Evolutionary conservation across 306 rosid genomes (phyloP), one percentile per base, ranked within the genome.

Genomic region (Hippophae gyantsensis): DNA sequence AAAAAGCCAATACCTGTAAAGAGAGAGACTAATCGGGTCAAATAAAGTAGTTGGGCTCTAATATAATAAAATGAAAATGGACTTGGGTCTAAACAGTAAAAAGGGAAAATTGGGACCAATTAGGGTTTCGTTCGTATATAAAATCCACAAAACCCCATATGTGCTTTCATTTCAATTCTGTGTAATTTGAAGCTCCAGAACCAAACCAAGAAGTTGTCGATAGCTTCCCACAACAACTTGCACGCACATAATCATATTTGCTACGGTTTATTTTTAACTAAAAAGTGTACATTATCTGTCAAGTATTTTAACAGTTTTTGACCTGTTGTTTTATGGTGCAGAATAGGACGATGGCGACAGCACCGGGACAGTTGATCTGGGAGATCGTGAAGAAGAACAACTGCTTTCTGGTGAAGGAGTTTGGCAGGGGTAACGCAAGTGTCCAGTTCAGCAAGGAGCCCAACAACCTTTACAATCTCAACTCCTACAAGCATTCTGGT

Each of bases 321-420:
- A 77, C 71, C 61, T 67, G 26, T 6, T 50, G 10, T 13, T 11
- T 18, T 32, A 6, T 32, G 3, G 48, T 9, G 55, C 64, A 66
- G 71, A 80, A 69, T 54, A 43, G 43, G 68, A 50, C 26, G 55
- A 90, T 90, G 97, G 78, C 97, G 54, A 73, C 85, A 0, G 86
- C 86, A 43, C 81, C 97, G n/a, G 97, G 89, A 48, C 97, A 78
- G n/a, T 79, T 90, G 54, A 62, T 90, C 41, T 90, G 98, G 98
- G 96, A 90, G 95, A 85, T 90, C 46, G 96, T 90, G 70, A 90
- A 90, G 81, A 85, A 59, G 79, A 85, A 90, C 86, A 90, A 85
- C 81, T 87, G 75, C 0, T 90, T 90, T 7, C 69, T 90, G 74
- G 96, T 90, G 13, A 90, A 87, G 61, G 72, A 90, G 80, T 90